A percentile compares a stretch with the other conserved stretches of the same genome.
Evolutionary conservation across 345 rosid species (phyloP).

Genomic region (Rhodamnia rubescens): DNA sequence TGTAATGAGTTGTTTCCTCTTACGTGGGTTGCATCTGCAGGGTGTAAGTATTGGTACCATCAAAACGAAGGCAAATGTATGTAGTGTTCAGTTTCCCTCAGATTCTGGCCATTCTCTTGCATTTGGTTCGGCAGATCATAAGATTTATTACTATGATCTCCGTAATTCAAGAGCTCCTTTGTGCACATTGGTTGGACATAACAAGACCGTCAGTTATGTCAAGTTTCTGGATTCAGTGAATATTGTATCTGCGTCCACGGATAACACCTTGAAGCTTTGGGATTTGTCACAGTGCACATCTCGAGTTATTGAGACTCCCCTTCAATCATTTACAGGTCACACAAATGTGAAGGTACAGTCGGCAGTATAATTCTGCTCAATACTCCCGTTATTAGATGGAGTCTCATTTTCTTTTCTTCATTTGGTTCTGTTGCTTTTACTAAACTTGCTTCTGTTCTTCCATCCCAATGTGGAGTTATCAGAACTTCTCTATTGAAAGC

Average conservation of each 20-base stretch:
- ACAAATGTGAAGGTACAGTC: conserved; percentile 62
- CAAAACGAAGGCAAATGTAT: conserved; percentile 85
- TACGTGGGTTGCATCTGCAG: conserved; percentile 48
- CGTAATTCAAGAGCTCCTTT: conserved; percentile 74
- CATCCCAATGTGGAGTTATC: background rate
- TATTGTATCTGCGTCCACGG: conserved; percentile 88
- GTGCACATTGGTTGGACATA: conserved; percentile 72
- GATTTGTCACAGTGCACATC: conserved; percentile 70
- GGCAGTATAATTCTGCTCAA: background rate
- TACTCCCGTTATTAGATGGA: background rate
- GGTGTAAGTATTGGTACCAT: conserved; percentile 78
- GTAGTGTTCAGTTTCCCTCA: conserved; percentile 84
- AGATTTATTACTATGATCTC: conserved; percentile 82
- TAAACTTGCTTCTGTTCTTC: background rate
- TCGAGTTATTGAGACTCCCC: conserved; percentile 59
- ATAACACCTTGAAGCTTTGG: conserved; percentile 96
- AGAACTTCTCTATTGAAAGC: background rate
- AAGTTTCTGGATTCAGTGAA: conserved; percentile 66
- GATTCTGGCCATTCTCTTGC: conserved; percentile 78
- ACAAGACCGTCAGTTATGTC: conserved; percentile 88
- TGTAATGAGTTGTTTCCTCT: conserved; percentile 33
- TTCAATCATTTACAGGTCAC: conserved; percentile 84
- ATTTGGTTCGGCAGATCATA: conserved; percentile 96
- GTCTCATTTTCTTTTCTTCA: background rate
- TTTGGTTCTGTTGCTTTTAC: background rate